Conservation (phyloP, 208 protist genomes). For the Porcisia deanei region DNA sequence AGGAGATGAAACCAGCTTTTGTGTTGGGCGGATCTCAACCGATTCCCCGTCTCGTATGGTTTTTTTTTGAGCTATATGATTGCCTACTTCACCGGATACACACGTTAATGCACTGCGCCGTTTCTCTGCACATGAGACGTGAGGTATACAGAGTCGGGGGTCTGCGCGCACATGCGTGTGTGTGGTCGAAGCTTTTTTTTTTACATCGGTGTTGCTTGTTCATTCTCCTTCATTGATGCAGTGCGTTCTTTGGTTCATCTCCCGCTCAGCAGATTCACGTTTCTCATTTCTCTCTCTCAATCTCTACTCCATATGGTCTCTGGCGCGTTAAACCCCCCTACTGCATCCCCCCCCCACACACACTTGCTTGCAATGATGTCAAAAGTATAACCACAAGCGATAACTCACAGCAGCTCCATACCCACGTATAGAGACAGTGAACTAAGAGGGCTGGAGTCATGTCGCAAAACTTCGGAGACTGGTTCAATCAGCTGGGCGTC, state of each 20-base stretch:
- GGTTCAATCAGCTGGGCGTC: slow-evolving; percentile 60
- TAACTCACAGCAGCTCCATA: background rate
- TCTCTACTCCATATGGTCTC: background rate
- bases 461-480: slow-evolving; percentile 73
- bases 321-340: background rate
- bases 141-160: background rate
- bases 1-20: background rate
- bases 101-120: no score
- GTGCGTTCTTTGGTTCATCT: background rate
- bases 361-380: background rate
- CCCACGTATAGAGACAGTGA: slow-evolving; percentile 4
- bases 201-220: background rate
- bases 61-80: background rate
- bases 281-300: background rate
- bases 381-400: background rate
- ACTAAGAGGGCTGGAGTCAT: slow-evolving; percentile 13
- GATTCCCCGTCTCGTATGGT: background rate
- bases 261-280: background rate
- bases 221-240: background rate
- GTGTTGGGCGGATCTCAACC: background rate
- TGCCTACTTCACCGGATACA: background rate
- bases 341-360: background rate
- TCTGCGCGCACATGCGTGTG: background rate
- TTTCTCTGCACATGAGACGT: background rate
- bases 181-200: background rate